Evolutionary conservation across 305 asterid species (phyloP).

Genomic region (Euphrasia arctica): DNA sequence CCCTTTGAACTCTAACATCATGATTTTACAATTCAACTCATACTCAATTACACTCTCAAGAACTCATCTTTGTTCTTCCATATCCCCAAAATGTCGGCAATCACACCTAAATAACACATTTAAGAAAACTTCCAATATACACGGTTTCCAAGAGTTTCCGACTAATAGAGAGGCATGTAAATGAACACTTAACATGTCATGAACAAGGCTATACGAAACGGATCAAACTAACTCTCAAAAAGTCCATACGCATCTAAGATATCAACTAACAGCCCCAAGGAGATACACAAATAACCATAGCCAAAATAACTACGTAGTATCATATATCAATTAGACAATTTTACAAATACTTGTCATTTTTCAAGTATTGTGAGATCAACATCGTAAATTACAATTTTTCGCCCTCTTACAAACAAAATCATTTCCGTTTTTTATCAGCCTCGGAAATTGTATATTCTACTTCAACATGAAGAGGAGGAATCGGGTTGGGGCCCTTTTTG

Average conservation of each 20-base stretch:
- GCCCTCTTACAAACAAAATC: background rate
- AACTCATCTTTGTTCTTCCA: too few relatives aligned
- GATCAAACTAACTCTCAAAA: background rate
- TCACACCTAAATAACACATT: background rate
- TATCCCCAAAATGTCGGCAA: too few relatives aligned
- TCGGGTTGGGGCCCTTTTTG: background rate
- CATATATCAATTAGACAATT: background rate
- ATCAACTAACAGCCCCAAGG: background rate
- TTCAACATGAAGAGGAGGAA: conserved; percentile 1
- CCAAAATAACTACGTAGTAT: background rate
- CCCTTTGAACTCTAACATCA: too few relatives aligned
- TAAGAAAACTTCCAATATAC: background rate
- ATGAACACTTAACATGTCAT: too few relatives aligned
- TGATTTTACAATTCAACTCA: too few relatives aligned
- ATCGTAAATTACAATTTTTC: background rate
- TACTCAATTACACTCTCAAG: too few relatives aligned
- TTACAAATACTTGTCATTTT: background rate
- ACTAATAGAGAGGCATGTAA: background rate
- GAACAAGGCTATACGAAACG: too few relatives aligned
- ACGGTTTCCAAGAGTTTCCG: background rate
- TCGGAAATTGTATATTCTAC: background rate
- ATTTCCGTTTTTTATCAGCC: conserved; percentile 2
- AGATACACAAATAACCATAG: background rate
- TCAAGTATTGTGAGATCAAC: conserved; percentile 8
- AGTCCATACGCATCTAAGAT: background rate